phyloP scores from a whole-genome alignment of 306 rosid genomes.

The Lathyrus tuberosus region DNA sequence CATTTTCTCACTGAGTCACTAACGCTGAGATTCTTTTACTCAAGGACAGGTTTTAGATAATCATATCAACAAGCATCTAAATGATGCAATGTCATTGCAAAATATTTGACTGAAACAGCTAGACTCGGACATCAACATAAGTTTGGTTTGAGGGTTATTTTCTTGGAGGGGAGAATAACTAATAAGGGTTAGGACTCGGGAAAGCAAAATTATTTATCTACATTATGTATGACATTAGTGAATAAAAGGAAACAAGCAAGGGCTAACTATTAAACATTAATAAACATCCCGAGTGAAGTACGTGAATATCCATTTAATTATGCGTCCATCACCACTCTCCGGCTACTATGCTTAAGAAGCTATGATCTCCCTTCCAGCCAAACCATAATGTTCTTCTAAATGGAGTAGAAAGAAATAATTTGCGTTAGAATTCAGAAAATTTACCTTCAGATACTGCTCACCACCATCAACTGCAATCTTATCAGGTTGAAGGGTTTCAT shows the following conservation, averaged over 20 bases:
- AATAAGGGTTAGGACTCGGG: not conserved
- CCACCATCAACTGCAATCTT: conserved; percentile 98
- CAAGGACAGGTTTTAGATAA: not conserved
- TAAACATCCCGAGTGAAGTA: conserved; percentile 17
- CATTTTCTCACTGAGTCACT: not conserved
- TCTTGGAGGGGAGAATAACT: not conserved
- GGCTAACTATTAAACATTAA: conserved; percentile 12
- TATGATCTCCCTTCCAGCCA: not conserved
- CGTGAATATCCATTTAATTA: conserved; percentile 15
- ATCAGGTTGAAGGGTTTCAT: conserved; percentile 90
- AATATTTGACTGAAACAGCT: conserved; percentile 25
- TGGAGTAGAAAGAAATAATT: not conserved
- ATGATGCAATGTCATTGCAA: conserved; percentile 4
- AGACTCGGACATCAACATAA: conserved; percentile 1
- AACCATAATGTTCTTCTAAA: too few species aligned
- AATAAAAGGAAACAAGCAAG: conserved; percentile 1
- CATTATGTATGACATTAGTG: not conserved
- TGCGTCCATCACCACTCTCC: conserved; percentile 21
- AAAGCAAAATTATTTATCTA: not conserved
- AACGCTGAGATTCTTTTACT: not conserved
- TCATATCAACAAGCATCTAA: not conserved
- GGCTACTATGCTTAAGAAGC: conserved; percentile 20
- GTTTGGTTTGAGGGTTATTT: not conserved
- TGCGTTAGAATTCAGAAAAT: conserved; percentile 19
- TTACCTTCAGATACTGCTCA: conserved; percentile 91